Evolutionary conservation across 768 basidiomycete genomes (phyloP).

Genomic region (Cystobasidium tubakii): DNA sequence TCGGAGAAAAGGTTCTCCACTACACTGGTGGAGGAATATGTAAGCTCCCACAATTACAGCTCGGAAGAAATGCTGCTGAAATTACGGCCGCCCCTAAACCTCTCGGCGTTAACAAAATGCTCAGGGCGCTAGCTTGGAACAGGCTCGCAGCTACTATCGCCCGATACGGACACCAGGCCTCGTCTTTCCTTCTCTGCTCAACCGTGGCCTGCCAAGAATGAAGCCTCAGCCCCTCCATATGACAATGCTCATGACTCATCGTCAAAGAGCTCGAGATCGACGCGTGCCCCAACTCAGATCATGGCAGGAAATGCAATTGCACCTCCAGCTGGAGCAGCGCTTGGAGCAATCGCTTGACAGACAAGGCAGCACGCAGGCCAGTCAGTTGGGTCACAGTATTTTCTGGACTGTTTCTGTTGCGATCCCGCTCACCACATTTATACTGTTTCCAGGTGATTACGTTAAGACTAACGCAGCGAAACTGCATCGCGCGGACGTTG

Average conservation of each 20-base stretch:
- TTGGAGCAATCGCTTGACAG: background rate
- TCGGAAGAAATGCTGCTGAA: too few relatives aligned
- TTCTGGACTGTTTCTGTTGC: too few relatives aligned
- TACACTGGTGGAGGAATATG: background rate
- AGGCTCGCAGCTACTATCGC: background rate
- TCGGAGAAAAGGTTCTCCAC: background rate
- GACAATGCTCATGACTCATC: conserved; percentile 61
- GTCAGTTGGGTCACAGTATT: background rate
- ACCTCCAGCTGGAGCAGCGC: background rate
- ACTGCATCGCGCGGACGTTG: background rate
- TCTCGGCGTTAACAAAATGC: too few relatives aligned
- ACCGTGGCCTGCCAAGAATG: conserved; percentile 70
- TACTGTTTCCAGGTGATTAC: background rate
- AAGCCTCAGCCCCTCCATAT: conserved; percentile 71
- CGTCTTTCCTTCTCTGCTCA: conserved; percentile 61
- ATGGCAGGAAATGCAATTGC: conserved; percentile 19
- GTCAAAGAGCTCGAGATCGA: conserved; percentile 53
- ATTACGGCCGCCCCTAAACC: too few relatives aligned
- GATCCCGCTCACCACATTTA: too few relatives aligned
- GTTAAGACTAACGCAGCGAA: background rate
- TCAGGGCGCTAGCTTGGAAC: background rate
- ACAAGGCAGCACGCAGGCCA: background rate
- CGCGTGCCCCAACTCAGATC: conserved; percentile 49
- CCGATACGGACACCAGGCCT: conserved; percentile 46
- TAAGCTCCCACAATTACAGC: background rate